Evolutionary conservation across 2,329 filamentous ascomycete genomes (phyloP), one percentile per base, ranked within the genome.

Genomic region (Phaeosphaeriaceae sp.): DNA sequence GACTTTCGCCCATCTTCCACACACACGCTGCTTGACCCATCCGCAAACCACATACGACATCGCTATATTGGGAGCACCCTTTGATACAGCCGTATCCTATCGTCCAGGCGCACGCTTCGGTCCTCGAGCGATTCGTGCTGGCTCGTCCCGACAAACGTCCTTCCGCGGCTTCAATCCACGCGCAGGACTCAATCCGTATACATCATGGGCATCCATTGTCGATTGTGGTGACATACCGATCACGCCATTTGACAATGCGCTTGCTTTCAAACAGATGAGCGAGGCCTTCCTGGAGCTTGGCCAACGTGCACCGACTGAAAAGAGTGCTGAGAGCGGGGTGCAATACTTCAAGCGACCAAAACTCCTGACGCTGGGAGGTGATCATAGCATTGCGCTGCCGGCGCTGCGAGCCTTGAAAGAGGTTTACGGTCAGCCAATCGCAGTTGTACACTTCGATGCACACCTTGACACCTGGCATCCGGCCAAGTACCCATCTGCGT

Each of bases 171-270:
- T 91, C 84, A 97, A 97, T 78, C 86, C 90, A 1, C 88, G 92
- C 21, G 92, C 92, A 1, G 85, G 84, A 41, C 85, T 97, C 65
- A 97, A 97, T 77, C 92, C 93, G 0, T 97, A 95, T 79, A 81
- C 82, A 42, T 89, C 85, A 54, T 94, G 91, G 90, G 90, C 91
- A 0, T 87, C 81, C 41, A 87, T 97, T 58, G 82, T 94, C 51
- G 93, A 97, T 81, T 97, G 93, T 76, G 93, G 93, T 48, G 93
- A 97, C 74, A 92, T 97, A 55, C 92, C 93, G 25, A 84, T 96
- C 65, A 91, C 90, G 0, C 93, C 93, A 0, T 89, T 96, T 67
- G 92, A 97, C 80, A 97, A 97, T 75, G 87, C 83, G 1, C 82
- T 96, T 17, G 93, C 93, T 0, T 81, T 93, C 53, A 82, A 84